A percentile compares a stretch with the other conserved stretches of the same genome.
These are phyloP conservation scores for Pseudopithomyces maydicus DNA, from an alignment of 2,329 filamentous ascomycete genomes.

Conservation along the genomic window DNA sequence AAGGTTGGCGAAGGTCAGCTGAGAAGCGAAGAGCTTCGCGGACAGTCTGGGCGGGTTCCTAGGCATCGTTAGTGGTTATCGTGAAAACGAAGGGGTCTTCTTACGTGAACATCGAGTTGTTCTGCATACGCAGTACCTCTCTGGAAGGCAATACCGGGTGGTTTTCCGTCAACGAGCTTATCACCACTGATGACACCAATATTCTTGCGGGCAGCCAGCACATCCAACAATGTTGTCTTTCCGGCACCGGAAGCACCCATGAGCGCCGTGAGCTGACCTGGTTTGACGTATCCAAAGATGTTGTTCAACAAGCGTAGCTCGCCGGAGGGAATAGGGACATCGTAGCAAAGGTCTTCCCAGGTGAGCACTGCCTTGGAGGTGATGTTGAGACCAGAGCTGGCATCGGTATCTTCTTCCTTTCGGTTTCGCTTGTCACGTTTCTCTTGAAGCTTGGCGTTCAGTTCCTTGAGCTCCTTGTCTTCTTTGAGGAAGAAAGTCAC, in stretches of 20 bases:
- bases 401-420: slow-evolving; percentile 48
- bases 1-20: slow-evolving; percentile 66
- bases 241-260: slow-evolving; percentile 67
- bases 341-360: slow-evolving; percentile 62
- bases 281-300: slow-evolving; percentile 62
- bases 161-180: slow-evolving; percentile 65
- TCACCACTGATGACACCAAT: slow-evolving; percentile 68
- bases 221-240: slow-evolving; percentile 84
- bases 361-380: slow-evolving; percentile 62
- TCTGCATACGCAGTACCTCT: slow-evolving; percentile 69
- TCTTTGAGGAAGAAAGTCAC: slow-evolving; percentile 78
- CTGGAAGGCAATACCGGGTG: slow-evolving; percentile 65
- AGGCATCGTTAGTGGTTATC: background rate
- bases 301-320: slow-evolving; percentile 60
- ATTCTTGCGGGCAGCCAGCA: slow-evolving; percentile 69
- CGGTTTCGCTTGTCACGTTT: slow-evolving; percentile 62
- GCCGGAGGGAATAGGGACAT: slow-evolving; percentile 72
- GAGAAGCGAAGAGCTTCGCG: slow-evolving; percentile 71
- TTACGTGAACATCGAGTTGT: slow-evolving; percentile 65
- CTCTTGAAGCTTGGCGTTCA: slow-evolving; percentile 66
- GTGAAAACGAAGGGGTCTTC: background rate
- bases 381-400: slow-evolving; percentile 56
- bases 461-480: slow-evolving; percentile 66
- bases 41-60: slow-evolving; percentile 64
- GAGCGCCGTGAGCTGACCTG: slow-evolving; percentile 58